Base-by-base conservation (phyloP, 2,329 filamentous ascomycete genomes). In the Metarhizium humberi region DNA sequence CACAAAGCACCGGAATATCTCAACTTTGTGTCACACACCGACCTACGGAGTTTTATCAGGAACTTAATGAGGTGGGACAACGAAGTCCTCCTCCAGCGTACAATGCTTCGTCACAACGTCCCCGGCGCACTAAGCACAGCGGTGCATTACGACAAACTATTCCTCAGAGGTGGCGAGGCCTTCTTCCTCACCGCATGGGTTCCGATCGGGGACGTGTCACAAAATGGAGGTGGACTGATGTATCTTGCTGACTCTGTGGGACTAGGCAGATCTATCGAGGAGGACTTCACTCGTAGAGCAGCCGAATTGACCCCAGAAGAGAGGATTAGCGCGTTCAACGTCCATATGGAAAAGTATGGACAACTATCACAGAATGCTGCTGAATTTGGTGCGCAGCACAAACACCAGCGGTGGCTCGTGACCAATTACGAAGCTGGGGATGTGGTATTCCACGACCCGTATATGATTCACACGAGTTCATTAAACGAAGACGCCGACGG, bases 141-240 rank as follows among this genome's bases (percentile, higher is more conserved):
- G 0, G 78, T 82, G 10, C 79, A 81, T 58, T 81, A 81, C 59
- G 78, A 81, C 61, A 78, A 81, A 66, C 80, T 80, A 43, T 81
- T 81, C 60, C 63, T 81, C 51, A 64, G 78, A 4, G 64, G 79
- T 62, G 79, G 78, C 2, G 77, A 79, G 53, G 75, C 76, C 3
- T 78, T 76, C 1, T 74, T 72, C 54, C 66, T 80, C 2, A 81
- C 78, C 16, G 78, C 77, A 1, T 82, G 78, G 78, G 74, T 81
- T 0, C 75, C 77, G 0, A 77, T 80, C 59, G 77, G 77, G 25
- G 51, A 52, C 14, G 45, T 52, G n/a, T 46, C 51, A 16, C 51
- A 52, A 75, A 80, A 62, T 64, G 80, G 8, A 69, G 72, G 46
- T 69, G 78, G 57, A 68, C 78, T 18, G 11, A 46, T 48, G 51